These are phyloP conservation scores for Kodamaea arcana DNA, from an alignment of 1,139 yeast species.

Conservation along the genomic window DNA sequence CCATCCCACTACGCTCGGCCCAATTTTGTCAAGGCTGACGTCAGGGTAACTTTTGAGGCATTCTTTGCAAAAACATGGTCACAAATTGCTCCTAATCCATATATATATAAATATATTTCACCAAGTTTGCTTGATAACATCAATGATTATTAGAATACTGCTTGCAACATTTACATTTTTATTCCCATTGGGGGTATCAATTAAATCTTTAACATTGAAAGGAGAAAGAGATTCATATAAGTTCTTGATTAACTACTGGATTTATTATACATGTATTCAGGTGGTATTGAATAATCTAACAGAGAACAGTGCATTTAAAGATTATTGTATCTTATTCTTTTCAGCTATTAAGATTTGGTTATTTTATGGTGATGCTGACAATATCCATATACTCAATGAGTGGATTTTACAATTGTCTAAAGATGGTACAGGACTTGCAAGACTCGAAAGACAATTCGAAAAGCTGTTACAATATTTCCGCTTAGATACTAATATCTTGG, in stretches of 20 bases:
- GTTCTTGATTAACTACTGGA: conserved; percentile 15
- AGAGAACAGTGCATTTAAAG: conserved; percentile 4
- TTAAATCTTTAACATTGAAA: conserved; percentile 9
- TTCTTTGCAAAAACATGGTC: background rate
- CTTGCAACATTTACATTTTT: conserved; percentile 9
- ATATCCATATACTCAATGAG: conserved; percentile 8
- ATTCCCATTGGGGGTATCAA: conserved; percentile 13
- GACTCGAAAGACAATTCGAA: conserved; percentile 3
- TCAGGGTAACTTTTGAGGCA: background rate
- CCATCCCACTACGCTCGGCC: background rate
- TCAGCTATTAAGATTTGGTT: conserved; percentile 11
- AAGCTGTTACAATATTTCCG: background rate
- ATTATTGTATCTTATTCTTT: conserved; percentile 4
- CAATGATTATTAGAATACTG: background rate
- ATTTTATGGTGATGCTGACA: conserved; percentile 13
- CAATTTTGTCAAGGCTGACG: background rate
- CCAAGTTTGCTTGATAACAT: background rate
- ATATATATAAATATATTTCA: too few relatives aligned
- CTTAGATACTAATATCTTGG: background rate
- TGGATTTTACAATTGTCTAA: conserved; percentile 1
- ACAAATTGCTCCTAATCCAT: background rate
- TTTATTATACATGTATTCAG: conserved; percentile 11
- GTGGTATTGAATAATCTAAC: conserved; percentile 8
- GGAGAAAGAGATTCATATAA: conserved; percentile 9
- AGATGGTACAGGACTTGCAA: conserved; percentile 4